Evolutionary conservation across 2,329 filamentous ascomycete species (phyloP), one percentile per base, ranked within the genome.

Genomic region (Microdochium trichocladiopsis): DNA sequence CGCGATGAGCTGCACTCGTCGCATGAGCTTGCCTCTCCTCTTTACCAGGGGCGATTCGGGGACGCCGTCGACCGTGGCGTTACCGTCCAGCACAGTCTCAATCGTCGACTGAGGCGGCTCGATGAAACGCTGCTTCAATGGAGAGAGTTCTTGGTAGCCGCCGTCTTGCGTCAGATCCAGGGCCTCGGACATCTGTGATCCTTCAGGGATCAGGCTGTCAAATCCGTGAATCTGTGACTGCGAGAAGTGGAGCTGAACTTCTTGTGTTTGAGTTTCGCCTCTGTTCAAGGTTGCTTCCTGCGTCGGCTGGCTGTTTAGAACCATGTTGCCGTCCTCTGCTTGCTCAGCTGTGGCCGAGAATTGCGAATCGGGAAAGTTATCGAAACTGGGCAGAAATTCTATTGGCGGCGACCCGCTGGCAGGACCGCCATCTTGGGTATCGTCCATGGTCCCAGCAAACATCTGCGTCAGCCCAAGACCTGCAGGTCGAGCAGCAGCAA

Each of bases 361-460:
- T 58, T 85, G 80, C 22, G 77, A 80, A 54, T 84, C 80, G 1
- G 82, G 74, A 51, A 83, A 77, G 51, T 70, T 69, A 33, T 79
- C 74, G 25, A 85, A 75, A 37, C 77, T 78, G 3, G 86, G 83
- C 65, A 83, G 79, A 54, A 75, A 67, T 48, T 71, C 68, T 25
- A 74, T n/a, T n/a, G n/a, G 68, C 6, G 76, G 77, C 18, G 77
- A 66, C 28, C 60, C 60, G 28, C 55, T 61, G 14, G 57, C 56
- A 14, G 63, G 60, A 16, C 31, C 43, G 18, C 59, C 60, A 51
- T 58, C 60, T 59, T 82, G 78, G 58, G 77, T 82, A 65, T 74
- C 83, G 48, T 88, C 90, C 83, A 96, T 87, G 1, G 91, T 96
- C 12, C 90, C 90, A 4, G 88, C 88, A 64, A 96, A 96, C 56